Conservation (phyloP, 192 early-diverging fungal species). For the Phycomyces blakesleeanus region DNA sequence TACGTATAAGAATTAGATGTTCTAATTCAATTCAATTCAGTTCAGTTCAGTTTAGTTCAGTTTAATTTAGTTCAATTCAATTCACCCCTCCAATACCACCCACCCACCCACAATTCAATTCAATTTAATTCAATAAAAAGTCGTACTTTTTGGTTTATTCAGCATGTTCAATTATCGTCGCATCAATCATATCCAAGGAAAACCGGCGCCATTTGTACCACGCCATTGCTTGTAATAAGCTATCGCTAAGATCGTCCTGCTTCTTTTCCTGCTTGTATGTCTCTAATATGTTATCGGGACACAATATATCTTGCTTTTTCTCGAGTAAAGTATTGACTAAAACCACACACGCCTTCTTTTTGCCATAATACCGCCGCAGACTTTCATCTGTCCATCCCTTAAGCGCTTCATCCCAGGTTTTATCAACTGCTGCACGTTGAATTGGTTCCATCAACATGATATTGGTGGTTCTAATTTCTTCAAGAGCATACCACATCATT, state of each 20-base stretch:
- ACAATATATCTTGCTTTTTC: slow-evolving; percentile 3
- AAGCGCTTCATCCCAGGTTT: slow-evolving; percentile 3
- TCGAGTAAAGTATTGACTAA: slow-evolving; percentile 33
- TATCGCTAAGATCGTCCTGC: slow-evolving; percentile 48
- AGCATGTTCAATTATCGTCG: neutral
- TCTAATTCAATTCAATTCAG: too few relatives aligned
- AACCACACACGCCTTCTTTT: slow-evolving; percentile 23
- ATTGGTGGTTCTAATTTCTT: slow-evolving; percentile 1
- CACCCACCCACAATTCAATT: too few relatives aligned
- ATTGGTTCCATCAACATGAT: slow-evolving; percentile 16
- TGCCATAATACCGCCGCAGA: slow-evolving; percentile 1
- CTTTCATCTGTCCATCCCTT: neutral
- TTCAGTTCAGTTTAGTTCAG: too few relatives aligned
- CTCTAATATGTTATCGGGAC: slow-evolving; percentile 11
- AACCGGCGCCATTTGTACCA: slow-evolving; percentile 43
- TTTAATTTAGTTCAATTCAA: too few relatives aligned
- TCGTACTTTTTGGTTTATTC: neutral
- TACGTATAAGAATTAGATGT: too few relatives aligned
- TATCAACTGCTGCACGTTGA: slow-evolving; percentile 13
- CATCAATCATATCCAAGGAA: slow-evolving; percentile 15
- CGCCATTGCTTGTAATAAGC: slow-evolving; percentile 43
- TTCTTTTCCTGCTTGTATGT: slow-evolving; percentile 38
- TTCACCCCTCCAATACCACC: too few relatives aligned
- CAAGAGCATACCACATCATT: slow-evolving; percentile 36
- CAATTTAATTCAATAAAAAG: too few relatives aligned